These are phyloP conservation scores for Penicillium olsonii DNA, from an alignment of 2,329 filamentous ascomycete genomes.

Conservation along the genomic window DNA sequence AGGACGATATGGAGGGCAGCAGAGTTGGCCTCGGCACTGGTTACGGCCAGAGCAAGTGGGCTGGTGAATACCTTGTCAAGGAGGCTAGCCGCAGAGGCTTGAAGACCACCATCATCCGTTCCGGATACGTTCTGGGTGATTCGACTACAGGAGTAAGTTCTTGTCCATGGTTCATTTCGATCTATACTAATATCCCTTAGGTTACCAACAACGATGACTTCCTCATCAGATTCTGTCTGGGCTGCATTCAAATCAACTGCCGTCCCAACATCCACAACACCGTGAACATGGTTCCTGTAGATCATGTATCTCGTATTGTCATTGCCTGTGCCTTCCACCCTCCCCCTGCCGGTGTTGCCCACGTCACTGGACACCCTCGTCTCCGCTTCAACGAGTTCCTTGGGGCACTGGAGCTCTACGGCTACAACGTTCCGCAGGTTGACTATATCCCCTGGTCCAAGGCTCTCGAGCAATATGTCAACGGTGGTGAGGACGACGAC, in stretches of 20 bases:
- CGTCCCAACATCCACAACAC: slow-evolving; percentile 81
- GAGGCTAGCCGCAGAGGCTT: slow-evolving; percentile 79
- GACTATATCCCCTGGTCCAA: slow-evolving; percentile 69
- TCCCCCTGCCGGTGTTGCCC: slow-evolving; percentile 63
- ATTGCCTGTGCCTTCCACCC: slow-evolving; percentile 71
- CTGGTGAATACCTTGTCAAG: slow-evolving; percentile 68
- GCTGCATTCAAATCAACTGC: slow-evolving; percentile 74
- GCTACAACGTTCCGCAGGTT: slow-evolving; percentile 68
- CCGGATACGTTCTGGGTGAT: slow-evolving; percentile 83
- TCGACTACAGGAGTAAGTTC: slow-evolving; percentile 59
- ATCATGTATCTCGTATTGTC: slow-evolving; percentile 78
- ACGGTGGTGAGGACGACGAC: slow-evolving; percentile 56
- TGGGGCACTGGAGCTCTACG: slow-evolving; percentile 68
- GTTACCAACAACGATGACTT: slow-evolving; percentile 82
- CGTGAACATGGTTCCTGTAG: slow-evolving; percentile 85
- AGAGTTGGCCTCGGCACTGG: slow-evolving; percentile 76
- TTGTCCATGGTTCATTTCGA: no score
- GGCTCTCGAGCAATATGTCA: slow-evolving; percentile 68
- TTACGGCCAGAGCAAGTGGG: slow-evolving; percentile 93
- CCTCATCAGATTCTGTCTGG: slow-evolving; percentile 81
- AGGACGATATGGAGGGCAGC: slow-evolving; percentile 76
- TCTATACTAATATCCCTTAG: not conserved
- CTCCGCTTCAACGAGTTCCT: slow-evolving; percentile 78
- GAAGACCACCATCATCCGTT: slow-evolving; percentile 72
- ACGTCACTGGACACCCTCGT: slow-evolving; percentile 78